Percentiles rank a stretch among this genome's conserved stretches.
Evolutionary conservation across 345 rosid genomes (phyloP).

Genomic region (Heritiera littoralis): DNA sequence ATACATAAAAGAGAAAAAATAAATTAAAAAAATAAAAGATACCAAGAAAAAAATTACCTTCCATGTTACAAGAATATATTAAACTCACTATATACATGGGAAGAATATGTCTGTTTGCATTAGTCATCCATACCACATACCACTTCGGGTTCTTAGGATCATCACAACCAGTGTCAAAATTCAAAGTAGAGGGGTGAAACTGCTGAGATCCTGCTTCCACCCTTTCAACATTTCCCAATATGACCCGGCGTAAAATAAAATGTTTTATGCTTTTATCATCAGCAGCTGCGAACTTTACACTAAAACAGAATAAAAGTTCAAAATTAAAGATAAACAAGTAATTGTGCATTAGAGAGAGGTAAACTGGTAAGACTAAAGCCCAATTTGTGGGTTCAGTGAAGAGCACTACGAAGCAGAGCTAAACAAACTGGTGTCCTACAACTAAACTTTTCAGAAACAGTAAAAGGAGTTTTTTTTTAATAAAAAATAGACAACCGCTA

Average conservation of each 20-base stretch:
- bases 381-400: no score
- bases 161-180: constrained; percentile 49
- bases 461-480: no score
- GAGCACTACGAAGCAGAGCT: no score
- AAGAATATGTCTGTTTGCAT: constrained; percentile 43
- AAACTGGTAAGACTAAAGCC: no score
- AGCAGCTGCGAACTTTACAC: constrained; percentile 36
- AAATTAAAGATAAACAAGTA: background rate
- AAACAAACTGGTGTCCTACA: no score
- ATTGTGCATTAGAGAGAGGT: no score
- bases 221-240: constrained; percentile 50
- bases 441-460: no score
- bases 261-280: constrained; percentile 51
- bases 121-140: constrained; percentile 45
- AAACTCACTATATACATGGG: constrained; percentile 53
- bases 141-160: constrained; percentile 41
- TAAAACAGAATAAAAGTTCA: background rate
- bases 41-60: constrained; percentile 28
- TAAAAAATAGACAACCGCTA: no score
- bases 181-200: constrained; percentile 32
- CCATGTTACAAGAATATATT: constrained; percentile 30
- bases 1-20: no score
- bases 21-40: no score
- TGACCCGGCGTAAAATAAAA: constrained; percentile 42
- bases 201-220: constrained; percentile 45